Percentiles rank a stretch among this genome's conserved stretches.
Evolutionary conservation across 371 early-diverging fungal species (phyloP).

Genomic region (Saksenaea vasiformis): DNA sequence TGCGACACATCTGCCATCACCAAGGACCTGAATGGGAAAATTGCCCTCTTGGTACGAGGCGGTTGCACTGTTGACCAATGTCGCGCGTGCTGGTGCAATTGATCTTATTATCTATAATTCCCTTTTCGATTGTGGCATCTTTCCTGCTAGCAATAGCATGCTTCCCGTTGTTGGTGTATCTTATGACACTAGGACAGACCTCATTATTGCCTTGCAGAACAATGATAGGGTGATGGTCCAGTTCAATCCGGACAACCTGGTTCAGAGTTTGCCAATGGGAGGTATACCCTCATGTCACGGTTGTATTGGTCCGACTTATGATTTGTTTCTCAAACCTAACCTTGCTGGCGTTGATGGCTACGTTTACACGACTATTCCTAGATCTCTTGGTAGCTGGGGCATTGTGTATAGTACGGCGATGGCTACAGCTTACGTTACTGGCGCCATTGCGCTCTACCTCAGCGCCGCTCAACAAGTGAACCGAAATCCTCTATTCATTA

Average conservation of each 20-base stretch:
- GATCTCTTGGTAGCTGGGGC: constrained; percentile 49
- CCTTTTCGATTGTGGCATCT: constrained; percentile 12
- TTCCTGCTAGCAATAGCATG: constrained; percentile 7
- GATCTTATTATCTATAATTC: constrained; percentile 52
- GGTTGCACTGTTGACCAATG: constrained; percentile 50
- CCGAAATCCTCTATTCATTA: constrained; percentile 22
- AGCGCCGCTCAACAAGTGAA: constrained; percentile 27
- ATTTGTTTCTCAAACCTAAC: no score
- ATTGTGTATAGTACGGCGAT: constrained; percentile 64
- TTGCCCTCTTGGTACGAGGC: constrained; percentile 54
- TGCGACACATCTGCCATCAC: constrained; percentile 14
- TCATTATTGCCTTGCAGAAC: constrained; percentile 14
- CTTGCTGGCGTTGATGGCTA: constrained; percentile 67
- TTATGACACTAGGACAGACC: constrained; percentile 19
- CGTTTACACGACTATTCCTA: constrained; percentile 65
- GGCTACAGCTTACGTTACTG: no score
- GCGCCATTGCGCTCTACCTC: constrained; percentile 60
- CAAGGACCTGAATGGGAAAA: constrained; percentile 33
- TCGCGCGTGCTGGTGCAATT: constrained; percentile 45
- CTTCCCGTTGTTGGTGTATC: constrained; percentile 42
- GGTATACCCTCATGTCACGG: constrained; percentile 51
- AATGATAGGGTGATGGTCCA: constrained; percentile 7
- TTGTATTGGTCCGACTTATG: constrained; percentile 41
- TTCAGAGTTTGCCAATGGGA: constrained; percentile 26
- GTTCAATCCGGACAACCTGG: constrained; percentile 3